These are phyloP conservation scores for Malassezia caprae DNA, from an alignment of 1,284 basidiomycete genomes.

Conservation along the genomic window DNA sequence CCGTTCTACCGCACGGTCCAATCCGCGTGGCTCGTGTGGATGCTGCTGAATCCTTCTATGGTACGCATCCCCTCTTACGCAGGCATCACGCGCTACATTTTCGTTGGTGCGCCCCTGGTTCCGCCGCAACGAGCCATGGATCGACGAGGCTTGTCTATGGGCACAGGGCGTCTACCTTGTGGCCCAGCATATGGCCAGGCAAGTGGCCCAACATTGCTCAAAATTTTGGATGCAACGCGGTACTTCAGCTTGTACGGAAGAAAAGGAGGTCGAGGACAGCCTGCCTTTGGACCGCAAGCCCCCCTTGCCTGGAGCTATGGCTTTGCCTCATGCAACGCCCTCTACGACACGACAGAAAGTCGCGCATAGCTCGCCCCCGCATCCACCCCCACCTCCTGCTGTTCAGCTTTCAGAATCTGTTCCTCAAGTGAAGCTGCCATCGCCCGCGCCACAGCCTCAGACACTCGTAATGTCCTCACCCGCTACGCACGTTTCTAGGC, in stretches of 20 bases:
- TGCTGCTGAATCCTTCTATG: slow-evolving; percentile 5
- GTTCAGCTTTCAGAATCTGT: no score
- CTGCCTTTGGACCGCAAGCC: background rate
- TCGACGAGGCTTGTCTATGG: slow-evolving; percentile 9
- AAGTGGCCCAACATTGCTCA: background rate
- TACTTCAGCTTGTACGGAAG: background rate
- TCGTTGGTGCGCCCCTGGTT: background rate
- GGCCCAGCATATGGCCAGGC: background rate
- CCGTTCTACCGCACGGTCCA: slow-evolving; percentile 8
- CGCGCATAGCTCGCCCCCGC: no score
- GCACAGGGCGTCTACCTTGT: background rate
- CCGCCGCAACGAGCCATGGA: background rate
- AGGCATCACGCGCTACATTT: background rate
- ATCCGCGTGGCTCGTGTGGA: slow-evolving; percentile 14
- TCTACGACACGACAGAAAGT: background rate
- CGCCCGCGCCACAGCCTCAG: background rate
- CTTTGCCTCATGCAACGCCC: background rate
- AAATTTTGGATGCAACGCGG: background rate
- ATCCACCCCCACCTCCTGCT: no score
- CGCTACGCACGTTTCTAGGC: background rate
- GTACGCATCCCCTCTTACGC: background rate
- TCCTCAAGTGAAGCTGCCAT: background rate
- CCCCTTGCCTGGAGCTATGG: background rate
- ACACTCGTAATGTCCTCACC: background rate
- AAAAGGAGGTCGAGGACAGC: background rate